Evolutionary conservation across 768 basidiomycete species (phyloP), one percentile per base, ranked within the genome.

Genomic region (Coprinellus micaceus): DNA sequence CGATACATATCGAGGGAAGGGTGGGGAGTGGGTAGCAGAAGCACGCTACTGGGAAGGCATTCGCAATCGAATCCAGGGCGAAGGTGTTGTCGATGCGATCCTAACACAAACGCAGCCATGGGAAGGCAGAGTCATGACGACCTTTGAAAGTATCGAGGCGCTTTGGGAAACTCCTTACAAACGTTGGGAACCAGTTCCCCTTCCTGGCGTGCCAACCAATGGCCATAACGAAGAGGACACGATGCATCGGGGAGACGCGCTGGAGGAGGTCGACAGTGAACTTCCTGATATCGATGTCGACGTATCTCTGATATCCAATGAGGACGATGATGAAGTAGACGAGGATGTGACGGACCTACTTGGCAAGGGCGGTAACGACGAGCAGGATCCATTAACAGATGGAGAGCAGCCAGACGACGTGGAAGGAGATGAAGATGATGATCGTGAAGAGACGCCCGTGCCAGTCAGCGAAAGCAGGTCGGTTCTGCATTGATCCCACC

Each of bases 81-180:
- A 71, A 65, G 43, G 39, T 54, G 50, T 22, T 43, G 30, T 57
- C 17, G 50, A 57, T 19, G 21, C 49, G 4, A n/a, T 54, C 59
- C 26, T 65, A 15, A 53, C 67, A 51, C 66, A 70, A 22, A 22
- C 41, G 17, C 37, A 47, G 19, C 47, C 29, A 17, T 94, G 91
- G 91, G 85, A 88, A 63, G 74, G 74, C 59, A 86, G 82, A 78
- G 82, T 91, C 26, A 88, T 91, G 85, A 89, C 93, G 6, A 83
- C 89, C 0, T 98, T 97, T 64, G 88, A 97, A 71, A 95, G 94
- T 61, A 77, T 90, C 24, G 89, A 95, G 70, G 88, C 85, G 1
- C 77, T 94, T 10, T 97, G 94, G 94, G 85, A 89, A 44, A 70
- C 78, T 33, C 61, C 76, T 53, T 80, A 77, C 67, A 83, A 71